A percentile compares a stretch with the other conserved stretches of the same genome.
phyloP scores from a whole-genome alignment of 495 filamentous ascomycete species.

The Lepidopterella palustris region DNA sequence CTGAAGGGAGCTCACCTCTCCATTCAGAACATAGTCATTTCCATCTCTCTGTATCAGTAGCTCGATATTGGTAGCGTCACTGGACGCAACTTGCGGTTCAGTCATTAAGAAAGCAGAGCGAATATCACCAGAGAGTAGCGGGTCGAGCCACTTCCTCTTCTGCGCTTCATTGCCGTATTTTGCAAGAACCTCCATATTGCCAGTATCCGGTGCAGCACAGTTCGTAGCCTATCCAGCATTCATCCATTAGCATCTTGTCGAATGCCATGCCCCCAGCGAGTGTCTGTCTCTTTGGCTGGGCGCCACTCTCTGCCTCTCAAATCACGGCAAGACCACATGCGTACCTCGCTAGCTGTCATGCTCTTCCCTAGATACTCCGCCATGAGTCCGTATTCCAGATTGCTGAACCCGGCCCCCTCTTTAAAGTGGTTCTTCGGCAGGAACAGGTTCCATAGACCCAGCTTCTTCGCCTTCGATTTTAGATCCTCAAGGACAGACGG shows the following conservation, averaged over 20 bases:
- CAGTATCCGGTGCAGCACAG: conserved; percentile 42
- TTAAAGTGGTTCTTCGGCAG: conserved; percentile 89
- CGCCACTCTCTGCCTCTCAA: neutral
- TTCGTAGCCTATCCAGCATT: conserved; percentile 34
- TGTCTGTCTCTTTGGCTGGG: neutral
- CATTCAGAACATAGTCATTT: conserved; percentile 39
- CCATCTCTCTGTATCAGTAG: conserved; percentile 36
- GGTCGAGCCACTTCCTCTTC: conserved; percentile 39
- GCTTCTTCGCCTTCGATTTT: conserved; percentile 71
- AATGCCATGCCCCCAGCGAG: neutral
- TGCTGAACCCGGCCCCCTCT: conserved; percentile 64
- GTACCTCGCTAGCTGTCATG: conserved; percentile 35
- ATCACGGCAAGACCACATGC: neutral
- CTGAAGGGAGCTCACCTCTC: conserved; percentile 20
- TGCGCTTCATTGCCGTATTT: conserved; percentile 42
- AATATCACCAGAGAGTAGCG: conserved; percentile 39
- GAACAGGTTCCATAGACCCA: conserved; percentile 99
- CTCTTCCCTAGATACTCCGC: conserved; percentile 42
- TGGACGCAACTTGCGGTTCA: conserved; percentile 40
- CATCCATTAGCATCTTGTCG: no score
- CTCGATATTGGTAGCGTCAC: conserved; percentile 41
- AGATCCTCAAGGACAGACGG: conserved; percentile 80
- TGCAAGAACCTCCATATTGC: conserved; percentile 44
- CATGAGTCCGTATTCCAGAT: conserved; percentile 43
- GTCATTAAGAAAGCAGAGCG: conserved; percentile 43